Evolutionary conservation across 106 monocot genomes (phyloP).

Genomic region (Iris macrosiphon): DNA sequence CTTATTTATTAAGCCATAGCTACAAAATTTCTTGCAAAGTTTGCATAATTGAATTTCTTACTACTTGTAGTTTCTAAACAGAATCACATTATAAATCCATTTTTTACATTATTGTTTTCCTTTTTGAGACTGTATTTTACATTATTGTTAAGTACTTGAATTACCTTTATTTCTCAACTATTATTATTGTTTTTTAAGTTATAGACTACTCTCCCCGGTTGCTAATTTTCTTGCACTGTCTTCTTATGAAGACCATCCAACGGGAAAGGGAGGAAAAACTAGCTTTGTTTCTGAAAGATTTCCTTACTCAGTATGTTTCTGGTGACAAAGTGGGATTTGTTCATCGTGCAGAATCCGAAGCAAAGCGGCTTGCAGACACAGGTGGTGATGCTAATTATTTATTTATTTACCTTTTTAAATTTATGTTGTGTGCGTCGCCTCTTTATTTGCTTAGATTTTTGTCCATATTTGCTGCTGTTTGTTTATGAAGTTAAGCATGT

Average conservation of each 20-base stretch:
- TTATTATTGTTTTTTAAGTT: background rate
- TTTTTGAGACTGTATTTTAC: too few relatives aligned
- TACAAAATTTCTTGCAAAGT: too few relatives aligned
- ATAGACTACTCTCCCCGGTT: too few relatives aligned
- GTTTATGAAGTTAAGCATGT: too few relatives aligned
- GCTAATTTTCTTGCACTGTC: background rate
- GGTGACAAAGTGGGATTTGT: slow-evolving; percentile 72
- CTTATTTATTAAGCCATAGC: too few relatives aligned
- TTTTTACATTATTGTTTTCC: too few relatives aligned
- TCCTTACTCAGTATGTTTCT: slow-evolving; percentile 55
- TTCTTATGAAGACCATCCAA: slow-evolving; percentile 47
- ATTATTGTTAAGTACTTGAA: too few relatives aligned
- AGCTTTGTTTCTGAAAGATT: slow-evolving; percentile 49
- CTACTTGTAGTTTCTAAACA: too few relatives aligned
- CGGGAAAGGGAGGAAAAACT: slow-evolving; percentile 81
- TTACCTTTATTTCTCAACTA: too few relatives aligned
- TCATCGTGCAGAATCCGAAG: slow-evolving; percentile 53
- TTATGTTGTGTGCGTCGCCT: too few relatives aligned
- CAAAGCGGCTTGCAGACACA: slow-evolving; percentile 51
- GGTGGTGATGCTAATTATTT: slow-evolving; percentile 17
- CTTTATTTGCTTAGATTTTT: background rate
- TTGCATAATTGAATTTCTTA: too few relatives aligned
- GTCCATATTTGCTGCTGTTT: background rate
- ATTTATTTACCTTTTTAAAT: background rate
- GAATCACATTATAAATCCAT: too few relatives aligned